Evolutionary conservation across 371 early-diverging fungal species (phyloP).

Genomic region (Mucor circinelloides): DNA sequence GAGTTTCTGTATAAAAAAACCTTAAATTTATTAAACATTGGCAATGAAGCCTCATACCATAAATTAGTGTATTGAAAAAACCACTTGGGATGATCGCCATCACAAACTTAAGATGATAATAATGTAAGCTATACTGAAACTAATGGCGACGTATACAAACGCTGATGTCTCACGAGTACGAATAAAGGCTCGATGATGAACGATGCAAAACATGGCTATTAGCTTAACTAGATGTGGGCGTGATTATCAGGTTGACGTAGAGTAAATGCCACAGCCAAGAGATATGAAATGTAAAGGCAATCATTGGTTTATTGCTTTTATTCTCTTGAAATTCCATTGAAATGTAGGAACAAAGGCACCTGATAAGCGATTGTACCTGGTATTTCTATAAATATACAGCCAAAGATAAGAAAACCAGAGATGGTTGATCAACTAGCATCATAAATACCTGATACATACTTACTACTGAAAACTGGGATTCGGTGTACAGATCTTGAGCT

Average conservation of each 20-base stretch:
- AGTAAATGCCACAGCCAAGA: not conserved
- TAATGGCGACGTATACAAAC: not conserved
- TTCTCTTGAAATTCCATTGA: not conserved
- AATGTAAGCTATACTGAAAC: not conserved
- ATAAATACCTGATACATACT: not conserved
- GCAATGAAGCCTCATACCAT: not conserved
- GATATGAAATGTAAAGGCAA: not conserved
- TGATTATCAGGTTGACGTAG: not conserved
- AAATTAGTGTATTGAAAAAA: not conserved
- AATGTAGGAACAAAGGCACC: not conserved
- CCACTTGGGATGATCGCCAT: not conserved
- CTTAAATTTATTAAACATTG: not conserved
- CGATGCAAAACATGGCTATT: not conserved
- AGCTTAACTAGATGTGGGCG: not conserved
- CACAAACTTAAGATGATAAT: not conserved
- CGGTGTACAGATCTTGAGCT: not conserved
- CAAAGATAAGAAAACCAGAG: not conserved
- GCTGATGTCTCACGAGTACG: not conserved
- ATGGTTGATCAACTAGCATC: not conserved
- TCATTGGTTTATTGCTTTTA: not conserved
- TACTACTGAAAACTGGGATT: not conserved
- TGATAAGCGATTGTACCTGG: not conserved
- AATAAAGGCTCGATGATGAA: not conserved
- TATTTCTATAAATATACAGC: not conserved
- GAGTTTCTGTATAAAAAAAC: not conserved